Base-by-base conservation (phyloP, 1,284 basidiomycete species). In the Ceratorhiza oryzae-sativae region DNA sequence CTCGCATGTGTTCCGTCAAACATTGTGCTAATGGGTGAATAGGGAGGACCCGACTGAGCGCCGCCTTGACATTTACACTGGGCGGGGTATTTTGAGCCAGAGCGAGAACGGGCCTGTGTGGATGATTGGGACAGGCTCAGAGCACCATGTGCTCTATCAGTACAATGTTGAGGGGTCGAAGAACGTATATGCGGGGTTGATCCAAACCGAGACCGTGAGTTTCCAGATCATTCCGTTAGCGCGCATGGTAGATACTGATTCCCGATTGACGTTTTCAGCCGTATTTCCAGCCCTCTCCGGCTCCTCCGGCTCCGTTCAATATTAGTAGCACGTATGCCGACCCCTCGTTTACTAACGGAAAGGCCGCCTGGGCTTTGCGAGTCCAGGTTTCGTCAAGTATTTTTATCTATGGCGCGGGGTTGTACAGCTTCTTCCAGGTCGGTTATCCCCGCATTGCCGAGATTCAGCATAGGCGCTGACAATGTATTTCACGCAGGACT, bases 11-110 rank as follows among this genome's bases (percentile, higher is more conserved):
- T 25, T 20, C n/a, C 30, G 13, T 34, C 20, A 4, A 20, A 65
- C 23, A 18, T n/a, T 59, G 18, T 23, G 81, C 15, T 42, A 13
- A 48, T n/a, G 23, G 13, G 36, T 1, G 25, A 20, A 8, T 53
- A 68, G 65, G 1, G 65, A 68, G 23, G 65, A 68, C 18, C 39
- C 49, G 10, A n/a, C 5, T 0, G 25, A 71, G n/a, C 61, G 42
- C 1, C 87, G 91, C 76, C 80, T 89, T 49, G 85, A 85, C n/a
- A 75, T 91, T n/a, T 92, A 85, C 77, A 86, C 86, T 23, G 91
- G 89, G 0, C 87, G 92, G 10, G 92, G 92, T 9, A 85, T 94
- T 41, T 80, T 92, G 12, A 90, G 90, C 10, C 88, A 94, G 73
- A 67, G 53, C 13, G 70, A 75, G 12, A 55, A 45, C 6, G 71